phyloP scores from a whole-genome alignment of 2,329 filamentous ascomycete species.

The Exserohilum rostratum region DNA sequence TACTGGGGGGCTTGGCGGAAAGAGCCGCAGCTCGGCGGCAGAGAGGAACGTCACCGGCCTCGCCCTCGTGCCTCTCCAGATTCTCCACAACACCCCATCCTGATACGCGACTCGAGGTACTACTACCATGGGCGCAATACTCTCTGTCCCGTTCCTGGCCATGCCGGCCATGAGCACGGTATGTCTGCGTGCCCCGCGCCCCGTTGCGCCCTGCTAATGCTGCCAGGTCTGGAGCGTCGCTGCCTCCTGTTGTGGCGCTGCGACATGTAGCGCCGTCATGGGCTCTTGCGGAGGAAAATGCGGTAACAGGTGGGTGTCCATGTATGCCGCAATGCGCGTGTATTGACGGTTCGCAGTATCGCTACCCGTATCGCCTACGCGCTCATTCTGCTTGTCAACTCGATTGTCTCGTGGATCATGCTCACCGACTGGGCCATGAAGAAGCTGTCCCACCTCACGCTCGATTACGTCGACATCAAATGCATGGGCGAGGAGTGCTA shows the following conservation, averaged over 20 bases:
- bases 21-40: constrained; percentile 21
- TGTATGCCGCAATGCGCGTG: background rate
- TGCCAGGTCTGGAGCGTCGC: constrained; percentile 74
- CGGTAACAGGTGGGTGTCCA: constrained; percentile 75
- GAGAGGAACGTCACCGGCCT: constrained; percentile 26
- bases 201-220: constrained; percentile 30
- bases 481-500: constrained; percentile 89
- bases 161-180: constrained; percentile 86
- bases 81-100: constrained; percentile 17
- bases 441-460: constrained; percentile 86
- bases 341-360: constrained; percentile 64
- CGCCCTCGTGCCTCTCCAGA: constrained; percentile 16
- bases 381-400: constrained; percentile 93
- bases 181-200: constrained; percentile 50
- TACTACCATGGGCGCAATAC: constrained; percentile 79
- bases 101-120: constrained; percentile 14
- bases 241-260: constrained; percentile 93
- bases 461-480: constrained; percentile 95
- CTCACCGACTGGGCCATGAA: constrained; percentile 98
- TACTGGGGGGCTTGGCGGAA: constrained; percentile 14
- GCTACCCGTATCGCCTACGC: constrained; percentile 97
- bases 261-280: constrained; percentile 94
- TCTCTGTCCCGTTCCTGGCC: constrained; percentile 88
- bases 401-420: constrained; percentile 98
- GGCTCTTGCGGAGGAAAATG: constrained; percentile 90